phyloP scores from a whole-genome alignment of 306 rosid species.

The Vigna unguiculata region DNA sequence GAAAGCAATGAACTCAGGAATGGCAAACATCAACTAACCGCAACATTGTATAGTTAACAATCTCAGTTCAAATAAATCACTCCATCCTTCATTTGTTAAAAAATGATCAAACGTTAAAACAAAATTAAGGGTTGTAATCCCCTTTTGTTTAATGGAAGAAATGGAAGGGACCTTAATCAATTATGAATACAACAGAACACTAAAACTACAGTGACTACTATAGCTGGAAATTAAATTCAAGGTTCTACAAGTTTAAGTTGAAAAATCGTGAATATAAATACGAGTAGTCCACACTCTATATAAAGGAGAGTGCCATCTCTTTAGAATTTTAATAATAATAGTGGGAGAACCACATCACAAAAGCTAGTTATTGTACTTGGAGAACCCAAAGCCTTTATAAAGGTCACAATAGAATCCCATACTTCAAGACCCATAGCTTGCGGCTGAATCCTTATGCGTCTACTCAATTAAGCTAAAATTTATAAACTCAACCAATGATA shows the following conservation, averaged over 20 bases:
- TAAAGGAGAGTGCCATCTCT: not conserved
- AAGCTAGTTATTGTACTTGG: too few relatives aligned
- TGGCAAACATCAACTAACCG: not conserved
- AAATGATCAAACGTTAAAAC: not conserved
- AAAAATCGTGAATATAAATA: not conserved
- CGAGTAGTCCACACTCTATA: not conserved
- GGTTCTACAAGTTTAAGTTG: not conserved
- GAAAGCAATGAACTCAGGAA: too few relatives aligned
- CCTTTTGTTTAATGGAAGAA: not conserved
- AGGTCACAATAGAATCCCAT: too few relatives aligned
- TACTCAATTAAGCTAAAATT: constrained; percentile 6
- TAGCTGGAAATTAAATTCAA: not conserved
- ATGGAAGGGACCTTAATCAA: constrained; percentile 6
- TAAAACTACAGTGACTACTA: not conserved
- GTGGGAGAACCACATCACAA: too few relatives aligned
- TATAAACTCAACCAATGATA: not conserved
- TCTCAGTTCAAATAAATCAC: constrained; percentile 6
- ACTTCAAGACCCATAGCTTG: too few relatives aligned
- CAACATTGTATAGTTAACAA: not conserved
- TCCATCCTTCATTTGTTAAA: not conserved
- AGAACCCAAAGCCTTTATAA: too few relatives aligned
- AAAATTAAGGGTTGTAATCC: not conserved
- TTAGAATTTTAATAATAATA: not conserved
- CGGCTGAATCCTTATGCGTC: not conserved
- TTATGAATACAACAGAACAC: constrained; percentile 1